Conservation (phyloP, 2,329 filamentous ascomycete species). For the Thielaviopsis euricoi region DNA sequence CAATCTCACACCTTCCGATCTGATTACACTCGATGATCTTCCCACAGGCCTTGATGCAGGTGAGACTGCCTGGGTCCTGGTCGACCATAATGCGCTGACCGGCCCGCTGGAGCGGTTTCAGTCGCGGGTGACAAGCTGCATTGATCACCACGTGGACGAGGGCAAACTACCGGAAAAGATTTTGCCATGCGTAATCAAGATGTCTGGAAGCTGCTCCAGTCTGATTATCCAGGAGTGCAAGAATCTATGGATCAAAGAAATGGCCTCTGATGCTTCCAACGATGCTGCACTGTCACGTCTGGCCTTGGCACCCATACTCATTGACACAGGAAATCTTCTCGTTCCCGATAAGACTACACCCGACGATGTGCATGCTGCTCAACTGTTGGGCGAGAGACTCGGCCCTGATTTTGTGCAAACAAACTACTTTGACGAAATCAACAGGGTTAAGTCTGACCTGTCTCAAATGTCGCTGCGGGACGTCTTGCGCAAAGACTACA, state of each 20-base stretch:
- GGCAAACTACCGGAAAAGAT: conserved; percentile 28
- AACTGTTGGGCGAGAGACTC: conserved; percentile 38
- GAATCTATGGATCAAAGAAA: conserved; percentile 31
- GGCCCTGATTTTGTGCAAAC: conserved; percentile 29
- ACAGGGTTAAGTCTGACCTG: conserved; percentile 51
- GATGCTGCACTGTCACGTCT: conserved; percentile 49
- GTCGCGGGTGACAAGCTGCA: conserved; percentile 40
- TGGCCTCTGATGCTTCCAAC: conserved; percentile 17
- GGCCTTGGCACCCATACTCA: conserved; percentile 52
- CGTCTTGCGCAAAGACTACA: conserved; percentile 69
- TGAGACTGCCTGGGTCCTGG: conserved; percentile 53
- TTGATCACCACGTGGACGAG: conserved; percentile 73
- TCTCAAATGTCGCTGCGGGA: conserved; percentile 43
- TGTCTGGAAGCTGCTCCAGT: conserved; percentile 57
- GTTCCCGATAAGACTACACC: conserved; percentile 47
- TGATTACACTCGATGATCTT: conserved; percentile 45
- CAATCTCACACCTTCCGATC: conserved; percentile 38
- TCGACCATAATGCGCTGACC: conserved; percentile 64
- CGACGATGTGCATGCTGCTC: conserved; percentile 40
- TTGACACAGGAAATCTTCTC: conserved; percentile 54
- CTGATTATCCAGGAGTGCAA: conserved; percentile 46
- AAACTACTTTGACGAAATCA: conserved; percentile 42
- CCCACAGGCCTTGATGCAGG: conserved; percentile 29
- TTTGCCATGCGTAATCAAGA: conserved; percentile 44
- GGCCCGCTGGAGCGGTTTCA: conserved; percentile 40